Conservation (phyloP, 257 asterid species). For the Handroanthus guayacan region DNA sequence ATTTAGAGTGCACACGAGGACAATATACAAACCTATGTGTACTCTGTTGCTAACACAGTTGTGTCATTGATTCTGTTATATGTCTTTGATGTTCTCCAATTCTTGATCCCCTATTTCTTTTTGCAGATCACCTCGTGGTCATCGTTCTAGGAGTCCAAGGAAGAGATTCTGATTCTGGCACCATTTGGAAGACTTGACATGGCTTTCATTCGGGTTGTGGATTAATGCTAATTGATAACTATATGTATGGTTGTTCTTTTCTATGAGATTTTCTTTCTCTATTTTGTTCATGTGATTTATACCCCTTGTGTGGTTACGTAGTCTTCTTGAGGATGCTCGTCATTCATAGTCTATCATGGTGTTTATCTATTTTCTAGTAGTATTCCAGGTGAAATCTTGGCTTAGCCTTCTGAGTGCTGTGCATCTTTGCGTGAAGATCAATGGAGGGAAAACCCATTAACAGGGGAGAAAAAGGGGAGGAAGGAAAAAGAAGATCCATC, state of each 20-base stretch:
- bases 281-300: not conserved
- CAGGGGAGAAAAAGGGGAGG: not conserved
- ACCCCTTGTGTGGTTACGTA: not conserved
- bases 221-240: slow-evolving; percentile 26
- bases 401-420: not conserved
- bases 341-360: not conserved
- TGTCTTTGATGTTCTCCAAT: slow-evolving; percentile 8
- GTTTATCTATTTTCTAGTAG: not conserved
- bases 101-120: slow-evolving; percentile 9
- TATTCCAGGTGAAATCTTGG: not conserved
- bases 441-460: not conserved
- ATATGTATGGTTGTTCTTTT: slow-evolving; percentile 18
- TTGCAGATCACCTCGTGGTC: slow-evolving; percentile 71
- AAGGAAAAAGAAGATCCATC: too few relatives aligned
- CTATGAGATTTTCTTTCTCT: not conserved
- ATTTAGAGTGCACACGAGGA: not conserved
- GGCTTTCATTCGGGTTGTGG: slow-evolving; percentile 29
- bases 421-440: not conserved
- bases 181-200: not conserved
- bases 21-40: not conserved
- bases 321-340: not conserved
- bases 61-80: not conserved
- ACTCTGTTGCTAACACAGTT: not conserved
- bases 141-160: slow-evolving; percentile 78
- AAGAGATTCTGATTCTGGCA: slow-evolving; percentile 53